Percentiles rank a stretch among this genome's conserved stretches.
Conservation (phyloP, 2,329 filamentous ascomycete genomes). For the Drechslera avenae region DNA sequence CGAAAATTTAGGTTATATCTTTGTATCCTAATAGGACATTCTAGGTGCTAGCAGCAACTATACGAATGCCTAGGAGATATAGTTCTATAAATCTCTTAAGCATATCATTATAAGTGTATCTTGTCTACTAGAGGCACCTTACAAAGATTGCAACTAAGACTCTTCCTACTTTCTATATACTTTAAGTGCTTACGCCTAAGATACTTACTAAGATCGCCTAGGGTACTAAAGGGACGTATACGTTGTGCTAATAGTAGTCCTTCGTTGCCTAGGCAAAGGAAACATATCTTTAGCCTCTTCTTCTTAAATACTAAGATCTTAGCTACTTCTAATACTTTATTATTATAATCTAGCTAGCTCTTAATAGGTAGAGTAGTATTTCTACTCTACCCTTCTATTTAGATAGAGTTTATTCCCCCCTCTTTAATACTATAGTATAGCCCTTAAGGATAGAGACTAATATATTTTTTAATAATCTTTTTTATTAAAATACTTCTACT, state of each 20-base stretch:
- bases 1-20: too few species aligned
- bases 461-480: too few species aligned
- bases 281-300: conserved; percentile 22
- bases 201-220: conserved; percentile 22
- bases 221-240: conserved; percentile 14
- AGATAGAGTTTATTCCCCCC: conserved; percentile 5
- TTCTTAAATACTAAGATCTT: conserved; percentile 18
- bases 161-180: conserved; percentile 2
- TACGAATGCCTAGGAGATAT: conserved; percentile 1
- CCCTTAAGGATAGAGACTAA: too few species aligned
- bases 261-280: conserved; percentile 20
- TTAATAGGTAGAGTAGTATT: conserved; percentile 3
- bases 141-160: conserved; percentile 13
- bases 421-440: conserved; percentile 18
- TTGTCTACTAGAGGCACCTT: conserved; percentile 6
- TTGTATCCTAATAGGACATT: too few species aligned
- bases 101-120: conserved; percentile 11
- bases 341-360: conserved; percentile 9
- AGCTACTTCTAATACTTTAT: conserved; percentile 20
- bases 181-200: conserved; percentile 16
- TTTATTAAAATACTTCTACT: too few species aligned
- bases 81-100: conserved; percentile 10
- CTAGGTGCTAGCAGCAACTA: too few species aligned
- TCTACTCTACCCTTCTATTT: neutral
- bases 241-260: conserved; percentile 1